These are phyloP conservation scores for Cryptomeria japonica DNA, from an alignment of 75 land plant genomes.

Conservation along the genomic window DNA sequence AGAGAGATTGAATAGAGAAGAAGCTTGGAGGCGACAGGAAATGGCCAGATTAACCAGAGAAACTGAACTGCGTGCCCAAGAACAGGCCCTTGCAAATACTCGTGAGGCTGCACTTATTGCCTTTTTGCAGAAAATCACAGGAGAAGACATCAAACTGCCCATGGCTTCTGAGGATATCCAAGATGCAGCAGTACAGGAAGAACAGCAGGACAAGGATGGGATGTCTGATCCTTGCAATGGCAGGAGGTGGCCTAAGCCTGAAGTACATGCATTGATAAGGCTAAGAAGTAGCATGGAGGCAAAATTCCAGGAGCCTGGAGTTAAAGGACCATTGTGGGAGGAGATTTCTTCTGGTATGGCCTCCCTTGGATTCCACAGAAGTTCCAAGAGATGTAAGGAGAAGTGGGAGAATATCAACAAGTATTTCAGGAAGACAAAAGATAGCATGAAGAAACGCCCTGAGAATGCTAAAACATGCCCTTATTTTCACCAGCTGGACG, in stretches of 20 bases:
- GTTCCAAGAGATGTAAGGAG: slow-evolving; percentile 77
- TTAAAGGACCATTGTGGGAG: slow-evolving; percentile 71
- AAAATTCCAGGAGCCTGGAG: slow-evolving; percentile 46
- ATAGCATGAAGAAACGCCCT: slow-evolving; percentile 41
- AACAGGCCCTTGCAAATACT: slow-evolving; percentile 37
- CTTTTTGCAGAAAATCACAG: slow-evolving; percentile 63
- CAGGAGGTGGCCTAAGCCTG: slow-evolving; percentile 72
- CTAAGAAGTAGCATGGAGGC: slow-evolving; percentile 55
- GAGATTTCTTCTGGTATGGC: slow-evolving; percentile 57
- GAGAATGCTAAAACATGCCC: slow-evolving; percentile 67
- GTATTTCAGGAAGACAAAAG: slow-evolving; percentile 72
- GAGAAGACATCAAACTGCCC: slow-evolving; percentile 53
- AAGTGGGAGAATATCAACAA: slow-evolving; percentile 95
- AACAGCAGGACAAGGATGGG: neutral
- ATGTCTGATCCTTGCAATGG: slow-evolving; percentile 3
- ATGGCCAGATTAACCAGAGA: slow-evolving; percentile 37
- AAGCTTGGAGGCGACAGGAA: slow-evolving; percentile 56
- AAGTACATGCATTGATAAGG: slow-evolving; percentile 64
- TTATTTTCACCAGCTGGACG: slow-evolving; percentile 65
- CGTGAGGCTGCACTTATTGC: slow-evolving; percentile 58
- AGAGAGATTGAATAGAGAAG: slow-evolving; percentile 53
- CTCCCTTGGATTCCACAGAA: slow-evolving; percentile 52
- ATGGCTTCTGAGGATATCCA: neutral
- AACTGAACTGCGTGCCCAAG: slow-evolving; percentile 38
- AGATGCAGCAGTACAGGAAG: neutral